Evolutionary conservation across 805 yeast species (phyloP), one percentile per base, ranked within the genome.

Genomic region (Ogataea naganishii): DNA sequence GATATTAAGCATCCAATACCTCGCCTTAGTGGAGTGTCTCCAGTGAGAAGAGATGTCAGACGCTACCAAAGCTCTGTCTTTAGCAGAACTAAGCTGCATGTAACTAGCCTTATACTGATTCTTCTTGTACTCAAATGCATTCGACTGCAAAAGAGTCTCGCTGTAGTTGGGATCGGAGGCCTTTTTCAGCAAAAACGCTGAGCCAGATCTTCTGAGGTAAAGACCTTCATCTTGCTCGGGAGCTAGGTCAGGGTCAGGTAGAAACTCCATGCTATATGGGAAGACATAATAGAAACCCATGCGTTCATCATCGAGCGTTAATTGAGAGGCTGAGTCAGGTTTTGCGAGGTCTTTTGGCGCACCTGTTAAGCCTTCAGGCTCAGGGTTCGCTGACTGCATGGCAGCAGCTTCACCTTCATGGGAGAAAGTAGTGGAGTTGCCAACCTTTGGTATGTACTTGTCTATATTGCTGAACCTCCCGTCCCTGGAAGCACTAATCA

Each of bases 1-100:
- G 5, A 69, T 46, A 34, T 77, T 72, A 30, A 65, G 58, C 3
- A 79, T 31, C 76, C 80, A 80, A 53, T 66, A 76, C 14, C 53
- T 35, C 0, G 75, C 73, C 24, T 53, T 57, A 1, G 73, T 53
- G 0, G 89, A 80, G 46, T 80, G 82, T 34, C 92, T 62, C 63
- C 72, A 80, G 43, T 75, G 69, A 18, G 48, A 44, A 10, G 51
- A 46, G 9, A 37, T 33, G 32, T 82, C 69, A 0, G 92, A 65
- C 5, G 56, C 54, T 2, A 85, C 49, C 9, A 89, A 49, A 1
- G 75, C 79, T 42, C 58, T 65, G 14, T 64, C 53, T 13, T 67
- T 49, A 7, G 62, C 47, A 23, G 62, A 57, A 39, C 69, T 72
- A 6, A 77, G 54, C 4, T 64, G 54, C 9, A 64, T 45, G 1